These are phyloP conservation scores for Talaromyces wortmannii DNA, from an alignment of 495 filamentous ascomycete genomes.

Conservation along the genomic window DNA sequence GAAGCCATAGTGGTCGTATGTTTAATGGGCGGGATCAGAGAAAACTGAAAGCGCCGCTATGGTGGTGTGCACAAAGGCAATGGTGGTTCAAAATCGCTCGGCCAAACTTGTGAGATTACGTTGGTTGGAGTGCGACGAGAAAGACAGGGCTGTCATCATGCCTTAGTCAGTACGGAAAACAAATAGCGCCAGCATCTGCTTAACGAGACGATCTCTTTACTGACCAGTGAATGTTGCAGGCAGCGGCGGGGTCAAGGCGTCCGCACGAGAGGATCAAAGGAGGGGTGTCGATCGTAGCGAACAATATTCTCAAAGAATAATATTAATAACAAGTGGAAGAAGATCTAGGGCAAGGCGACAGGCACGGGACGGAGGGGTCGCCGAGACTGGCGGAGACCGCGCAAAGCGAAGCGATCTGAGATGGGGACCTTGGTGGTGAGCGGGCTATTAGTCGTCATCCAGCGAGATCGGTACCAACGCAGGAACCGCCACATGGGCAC, in stretches of 20 bases:
- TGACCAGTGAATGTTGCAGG: too few species aligned
- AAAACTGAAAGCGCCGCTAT: background rate
- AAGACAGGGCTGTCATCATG: too few species aligned
- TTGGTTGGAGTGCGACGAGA: too few species aligned
- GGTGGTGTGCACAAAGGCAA: background rate
- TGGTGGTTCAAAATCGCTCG: background rate
- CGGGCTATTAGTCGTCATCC: background rate
- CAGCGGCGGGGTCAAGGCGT: too few species aligned
- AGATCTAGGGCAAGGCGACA: too few species aligned
- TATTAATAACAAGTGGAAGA: too few species aligned
- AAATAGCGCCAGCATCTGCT: too few species aligned
- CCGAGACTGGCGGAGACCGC: too few species aligned
- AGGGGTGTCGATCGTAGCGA: background rate
- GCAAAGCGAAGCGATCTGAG: background rate
- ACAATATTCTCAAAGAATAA: background rate
- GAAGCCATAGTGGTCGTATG: slow-evolving; percentile 20
- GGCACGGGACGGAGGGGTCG: background rate
- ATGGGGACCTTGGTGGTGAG: slow-evolving; percentile 3
- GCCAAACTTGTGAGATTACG: too few species aligned
- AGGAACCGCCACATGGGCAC: background rate
- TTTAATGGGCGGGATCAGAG: background rate
- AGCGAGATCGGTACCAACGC: background rate
- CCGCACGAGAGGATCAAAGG: background rate
- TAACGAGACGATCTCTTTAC: too few species aligned
- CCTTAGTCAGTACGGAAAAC: too few species aligned